These are phyloP conservation scores for Pterulicium gracile DNA, from an alignment of 1,284 basidiomycete species.

Conservation along the genomic window DNA sequence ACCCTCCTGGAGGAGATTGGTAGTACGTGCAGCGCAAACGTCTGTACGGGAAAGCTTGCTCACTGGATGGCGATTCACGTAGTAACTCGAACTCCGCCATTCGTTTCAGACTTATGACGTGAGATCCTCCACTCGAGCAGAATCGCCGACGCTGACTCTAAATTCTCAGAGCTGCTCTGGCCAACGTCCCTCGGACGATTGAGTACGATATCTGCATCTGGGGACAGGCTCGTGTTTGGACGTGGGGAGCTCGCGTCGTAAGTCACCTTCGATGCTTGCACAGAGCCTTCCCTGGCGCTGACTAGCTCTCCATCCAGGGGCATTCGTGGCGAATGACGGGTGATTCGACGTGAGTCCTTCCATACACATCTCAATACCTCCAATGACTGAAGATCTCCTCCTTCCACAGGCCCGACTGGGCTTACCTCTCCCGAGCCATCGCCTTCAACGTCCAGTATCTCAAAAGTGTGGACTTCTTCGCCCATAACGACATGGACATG, in stretches of 20 bases:
- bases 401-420: conserved; percentile 28
- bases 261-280: conserved; percentile 8
- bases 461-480: conserved; percentile 31
- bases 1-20: conserved; percentile 31
- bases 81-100: conserved; percentile 47
- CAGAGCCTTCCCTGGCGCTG: background rate
- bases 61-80: conserved; percentile 1
- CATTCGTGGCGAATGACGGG: conserved; percentile 48
- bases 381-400: background rate
- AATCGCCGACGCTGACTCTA: too few relatives aligned
- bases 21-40: conserved; percentile 40
- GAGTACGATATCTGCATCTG: conserved; percentile 41
- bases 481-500: conserved; percentile 54
- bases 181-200: conserved; percentile 27
- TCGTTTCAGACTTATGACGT: conserved; percentile 45
- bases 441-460: conserved; percentile 30
- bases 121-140: too few relatives aligned
- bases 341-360: conserved; percentile 26
- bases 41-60: background rate
- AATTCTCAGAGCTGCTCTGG: conserved; percentile 28
- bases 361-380: background rate
- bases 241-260: conserved; percentile 43
- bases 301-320: conserved; percentile 21
- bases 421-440: conserved; percentile 35
- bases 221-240: conserved; percentile 40